These are phyloP conservation scores for Themeda triandra DNA, from an alignment of 176 grass and related monocot genomes.

Conservation along the genomic window DNA sequence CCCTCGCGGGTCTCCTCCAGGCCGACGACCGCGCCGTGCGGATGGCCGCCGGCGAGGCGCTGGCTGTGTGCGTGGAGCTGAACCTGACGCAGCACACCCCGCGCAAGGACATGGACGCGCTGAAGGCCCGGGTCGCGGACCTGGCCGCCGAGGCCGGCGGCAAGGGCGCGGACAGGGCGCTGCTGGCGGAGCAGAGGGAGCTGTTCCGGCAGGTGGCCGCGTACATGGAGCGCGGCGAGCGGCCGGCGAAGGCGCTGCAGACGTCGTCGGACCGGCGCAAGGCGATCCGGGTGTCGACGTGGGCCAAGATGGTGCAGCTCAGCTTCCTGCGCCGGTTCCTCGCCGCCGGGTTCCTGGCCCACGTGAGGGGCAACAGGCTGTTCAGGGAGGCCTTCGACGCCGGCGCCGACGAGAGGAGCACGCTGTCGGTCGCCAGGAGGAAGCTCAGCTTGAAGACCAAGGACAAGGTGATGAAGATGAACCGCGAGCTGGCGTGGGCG, in stretches of 20 bases:
- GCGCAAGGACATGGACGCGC: slow-evolving; percentile 12
- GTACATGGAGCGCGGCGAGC: neutral
- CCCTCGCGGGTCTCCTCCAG: neutral
- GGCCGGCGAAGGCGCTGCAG: neutral
- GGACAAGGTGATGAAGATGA: neutral
- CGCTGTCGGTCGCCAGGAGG: neutral
- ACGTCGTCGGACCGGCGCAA: neutral
- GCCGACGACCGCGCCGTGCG: neutral
- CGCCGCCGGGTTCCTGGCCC: slow-evolving; percentile 12
- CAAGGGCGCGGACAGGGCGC: neutral
- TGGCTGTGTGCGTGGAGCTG: slow-evolving; percentile 27
- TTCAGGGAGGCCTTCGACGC: neutral
- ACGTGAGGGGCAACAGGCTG: neutral
- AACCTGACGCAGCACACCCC: neutral
- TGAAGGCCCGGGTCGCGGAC: neutral
- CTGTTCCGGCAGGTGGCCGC: slow-evolving; percentile 19
- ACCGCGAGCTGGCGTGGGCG: neutral
- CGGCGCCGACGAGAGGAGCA: neutral
- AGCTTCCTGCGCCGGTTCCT: slow-evolving; percentile 28
- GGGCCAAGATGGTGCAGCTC: slow-evolving; percentile 25
- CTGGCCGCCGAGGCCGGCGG: neutral
- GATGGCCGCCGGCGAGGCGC: slow-evolving; percentile 20
- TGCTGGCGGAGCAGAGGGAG: neutral
- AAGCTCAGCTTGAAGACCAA: neutral
- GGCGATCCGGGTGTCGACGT: neutral